Conservation (phyloP, 129 eudicot genomes). For the Lactuca sativa region DNA sequence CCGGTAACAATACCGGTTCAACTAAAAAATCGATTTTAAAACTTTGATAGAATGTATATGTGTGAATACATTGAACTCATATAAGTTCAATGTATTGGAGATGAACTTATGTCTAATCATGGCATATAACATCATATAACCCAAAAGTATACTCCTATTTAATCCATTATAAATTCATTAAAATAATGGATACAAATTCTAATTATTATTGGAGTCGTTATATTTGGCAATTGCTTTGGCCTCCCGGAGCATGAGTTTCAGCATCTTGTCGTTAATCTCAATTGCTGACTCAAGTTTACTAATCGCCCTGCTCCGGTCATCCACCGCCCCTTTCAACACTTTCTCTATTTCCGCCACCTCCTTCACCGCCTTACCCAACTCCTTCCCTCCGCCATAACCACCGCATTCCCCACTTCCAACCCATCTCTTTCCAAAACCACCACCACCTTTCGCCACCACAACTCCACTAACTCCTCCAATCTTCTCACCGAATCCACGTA, state of each 20-base stretch:
- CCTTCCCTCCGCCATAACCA: slow-evolving; percentile 17
- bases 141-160: no score
- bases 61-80: no score
- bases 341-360: slow-evolving; percentile 21
- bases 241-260: slow-evolving; percentile 42
- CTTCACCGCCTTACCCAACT: slow-evolving; percentile 23
- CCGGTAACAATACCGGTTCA: no score
- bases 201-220: slow-evolving; percentile 8
- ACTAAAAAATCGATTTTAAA: no score
- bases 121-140: no score
- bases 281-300: slow-evolving; percentile 32
- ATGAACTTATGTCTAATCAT: no score
- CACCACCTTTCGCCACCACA: slow-evolving; percentile 30
- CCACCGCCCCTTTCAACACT: slow-evolving; percentile 18
- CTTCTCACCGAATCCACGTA: slow-evolving; percentile 25
- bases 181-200: background rate
- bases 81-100: no score
- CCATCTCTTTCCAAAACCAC: slow-evolving; percentile 15
- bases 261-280: slow-evolving; percentile 31
- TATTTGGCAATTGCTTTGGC: slow-evolving; percentile 29
- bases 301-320: slow-evolving; percentile 24
- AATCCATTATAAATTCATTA: background rate
- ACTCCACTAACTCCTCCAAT: slow-evolving; percentile 27
- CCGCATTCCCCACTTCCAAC: background rate
- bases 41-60: no score